Base-by-base conservation (phyloP, 1,284 basidiomycete species). In the Cryptococcus wingfieldii region DNA sequence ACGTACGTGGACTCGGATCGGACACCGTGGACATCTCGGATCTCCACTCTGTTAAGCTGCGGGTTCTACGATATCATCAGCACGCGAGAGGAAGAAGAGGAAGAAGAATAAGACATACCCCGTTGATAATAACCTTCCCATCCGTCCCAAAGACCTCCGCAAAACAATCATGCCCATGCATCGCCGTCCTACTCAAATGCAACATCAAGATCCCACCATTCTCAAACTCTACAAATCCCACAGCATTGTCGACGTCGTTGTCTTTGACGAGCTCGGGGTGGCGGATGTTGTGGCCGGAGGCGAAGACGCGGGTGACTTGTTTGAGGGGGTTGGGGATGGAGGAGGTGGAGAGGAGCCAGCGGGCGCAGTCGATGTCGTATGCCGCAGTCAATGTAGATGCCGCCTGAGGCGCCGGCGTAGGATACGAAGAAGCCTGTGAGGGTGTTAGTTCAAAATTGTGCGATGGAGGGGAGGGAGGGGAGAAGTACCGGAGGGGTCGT, bases 291-390 rank as follows among this genome's bases (percentile, higher is more conserved):
- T 52, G 55, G 2, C 69, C 70, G 4, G 53, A 48, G 2, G 66
- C 68, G 38, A 62, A 65, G 34, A 68, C 67, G 9, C 58, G 50
- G 37, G 47, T 59, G 37, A 71, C 67, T 50, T 67, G 60, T 46
- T 65, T 64, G 1, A 50, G 56, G 6, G 54, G 12, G 44, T 45
- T 44, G 51, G 54, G 61, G 13, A 19, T 27, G 23, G 39, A 42
- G 53, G 49, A 53, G 53, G 10, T 56, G 50, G 60, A 56, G 28
- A 62, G 63, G 5, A 65, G 51, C 63, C 63, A 66, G 37, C 68
- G 56, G 12, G 59, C 53, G 16, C 62, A 41, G 49, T 71, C 70
- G 41, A 69, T 67, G 51, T 73, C 71, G 61, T 73, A 73, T 66
- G 1, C 67, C 69, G 54, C 61, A 65, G 57, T 73, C 71, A 23